Conservation (phyloP, 2,329 filamentous ascomycete genomes). For the Nakataea oryzae region DNA sequence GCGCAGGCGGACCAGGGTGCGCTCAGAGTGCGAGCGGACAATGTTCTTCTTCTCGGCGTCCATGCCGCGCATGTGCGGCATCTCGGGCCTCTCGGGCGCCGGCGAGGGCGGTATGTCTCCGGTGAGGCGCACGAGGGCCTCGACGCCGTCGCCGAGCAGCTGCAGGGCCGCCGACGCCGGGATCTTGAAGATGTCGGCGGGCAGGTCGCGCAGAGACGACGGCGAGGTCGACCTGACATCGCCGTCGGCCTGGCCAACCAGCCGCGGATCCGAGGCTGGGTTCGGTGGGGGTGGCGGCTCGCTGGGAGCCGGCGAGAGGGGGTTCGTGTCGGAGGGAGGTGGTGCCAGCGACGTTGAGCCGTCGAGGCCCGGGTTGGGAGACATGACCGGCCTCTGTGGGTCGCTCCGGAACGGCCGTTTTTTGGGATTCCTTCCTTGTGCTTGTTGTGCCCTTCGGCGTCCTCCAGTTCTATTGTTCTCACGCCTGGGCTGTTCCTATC, state of each 20-base stretch:
- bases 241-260: neutral
- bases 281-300: slow-evolving; percentile 8
- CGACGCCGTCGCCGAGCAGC: slow-evolving; percentile 62
- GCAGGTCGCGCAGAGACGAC: slow-evolving; percentile 16
- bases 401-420: neutral
- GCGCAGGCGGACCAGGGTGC: slow-evolving; percentile 34
- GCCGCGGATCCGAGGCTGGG: neutral
- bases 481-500: neutral
- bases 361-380: neutral
- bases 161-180: slow-evolving; percentile 66
- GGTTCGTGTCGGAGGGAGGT: neutral
- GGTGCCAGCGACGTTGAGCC: neutral
- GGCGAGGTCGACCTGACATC: slow-evolving; percentile 8
- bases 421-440: neutral
- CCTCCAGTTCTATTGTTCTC: neutral
- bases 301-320: neutral
- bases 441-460: neutral
- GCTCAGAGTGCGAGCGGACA: slow-evolving; percentile 45
- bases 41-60: slow-evolving; percentile 52
- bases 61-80: slow-evolving; percentile 56
- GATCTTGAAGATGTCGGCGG: slow-evolving; percentile 56
- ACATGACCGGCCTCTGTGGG: neutral
- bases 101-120: slow-evolving; percentile 77
- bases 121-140: slow-evolving; percentile 60
- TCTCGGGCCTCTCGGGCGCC: slow-evolving; percentile 50